phyloP scores from a whole-genome alignment of 805 yeast species.

The Pichia paraexigua region DNA sequence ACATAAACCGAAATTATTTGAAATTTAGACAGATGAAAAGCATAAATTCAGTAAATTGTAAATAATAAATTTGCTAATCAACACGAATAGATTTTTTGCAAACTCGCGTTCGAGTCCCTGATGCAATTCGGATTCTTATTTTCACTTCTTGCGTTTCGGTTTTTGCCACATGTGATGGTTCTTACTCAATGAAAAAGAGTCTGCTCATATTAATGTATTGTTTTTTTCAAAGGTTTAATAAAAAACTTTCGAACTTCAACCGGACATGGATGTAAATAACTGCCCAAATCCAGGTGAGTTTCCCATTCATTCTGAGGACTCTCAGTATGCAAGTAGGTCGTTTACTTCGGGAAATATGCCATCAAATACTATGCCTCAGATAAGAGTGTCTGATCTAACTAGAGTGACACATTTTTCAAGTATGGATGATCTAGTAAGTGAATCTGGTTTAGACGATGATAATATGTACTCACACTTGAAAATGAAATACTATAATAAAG shows the following conservation, averaged over 20 bases:
- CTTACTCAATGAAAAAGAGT: too few species aligned
- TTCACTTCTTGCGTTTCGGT: not conserved
- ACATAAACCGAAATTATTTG: too few species aligned
- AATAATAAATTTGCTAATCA: too few species aligned
- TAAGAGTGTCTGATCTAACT: not conserved
- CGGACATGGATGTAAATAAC: not conserved
- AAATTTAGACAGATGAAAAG: not conserved
- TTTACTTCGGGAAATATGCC: not conserved
- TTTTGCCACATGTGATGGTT: not conserved
- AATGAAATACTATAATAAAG: conserved; percentile 22
- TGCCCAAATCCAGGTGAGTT: not conserved
- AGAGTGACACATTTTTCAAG: conserved; percentile 8
- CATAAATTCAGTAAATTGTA: too few species aligned
- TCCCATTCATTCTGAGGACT: not conserved
- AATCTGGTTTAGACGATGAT: conserved; percentile 16
- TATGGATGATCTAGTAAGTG: conserved; percentile 21
- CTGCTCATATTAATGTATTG: not conserved
- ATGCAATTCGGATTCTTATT: not conserved
- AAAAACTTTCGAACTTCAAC: too few species aligned
- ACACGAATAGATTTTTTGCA: not conserved
- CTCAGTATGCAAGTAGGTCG: not conserved
- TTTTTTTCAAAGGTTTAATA: too few species aligned
- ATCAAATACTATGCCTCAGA: not conserved
- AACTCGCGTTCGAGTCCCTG: not conserved
- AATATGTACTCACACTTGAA: conserved; percentile 8